Base-by-base conservation (phyloP, 192 early-diverging fungal genomes). In the Phycomyces nitens region DNA sequence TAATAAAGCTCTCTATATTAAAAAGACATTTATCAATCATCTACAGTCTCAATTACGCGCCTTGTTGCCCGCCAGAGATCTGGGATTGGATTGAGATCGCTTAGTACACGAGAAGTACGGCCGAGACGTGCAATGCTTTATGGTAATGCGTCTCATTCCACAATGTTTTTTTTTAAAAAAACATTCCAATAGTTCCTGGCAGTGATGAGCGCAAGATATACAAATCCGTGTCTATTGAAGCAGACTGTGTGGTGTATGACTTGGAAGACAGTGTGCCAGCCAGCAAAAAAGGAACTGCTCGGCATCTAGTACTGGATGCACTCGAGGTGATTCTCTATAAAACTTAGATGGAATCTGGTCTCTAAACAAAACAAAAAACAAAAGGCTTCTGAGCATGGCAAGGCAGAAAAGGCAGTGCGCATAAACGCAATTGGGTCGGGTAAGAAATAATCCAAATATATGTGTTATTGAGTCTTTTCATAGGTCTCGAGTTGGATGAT, bases 231-330 rank as follows among this genome's bases (percentile, higher is more conserved):
- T 72, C 76, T 5, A 65, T 86, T 2, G 56, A 49, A 7, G 91
- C 88, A 2, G 96, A 98, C 74, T 89, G 88, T 67, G 73, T 95
- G 20, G 89, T 95, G 38, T 95, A 93, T 63, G 96, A 98, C 66
- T 80, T 98, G 3, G 96, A 98, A 64, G 96, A 98, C 73, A 88
- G 92, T 18, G 96, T 98, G 0, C 78, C 92, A 0, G 52, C 83
- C 14, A 91, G 87, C 73, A 84, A 88, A 58, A 98, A 98, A 69
- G 88, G 86, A 16, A 82, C 79, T 40, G 93, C 93, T 5, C 83
- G 93, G 43, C 56, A 81, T 40, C 76, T 87, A 66, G 86, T 95
- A 0, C 82, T 85, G 56, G 72, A 89, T 57, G 91, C 91, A 14
- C 77, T 88, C 20, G 80, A 79, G 55, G 76, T 77, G 42, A 65